A percentile compares a stretch with the other conserved stretches of the same genome.
phyloP scores from a whole-genome alignment of 2,329 filamentous ascomycete species.

The Lasiodiplodia theobromae region DNA sequence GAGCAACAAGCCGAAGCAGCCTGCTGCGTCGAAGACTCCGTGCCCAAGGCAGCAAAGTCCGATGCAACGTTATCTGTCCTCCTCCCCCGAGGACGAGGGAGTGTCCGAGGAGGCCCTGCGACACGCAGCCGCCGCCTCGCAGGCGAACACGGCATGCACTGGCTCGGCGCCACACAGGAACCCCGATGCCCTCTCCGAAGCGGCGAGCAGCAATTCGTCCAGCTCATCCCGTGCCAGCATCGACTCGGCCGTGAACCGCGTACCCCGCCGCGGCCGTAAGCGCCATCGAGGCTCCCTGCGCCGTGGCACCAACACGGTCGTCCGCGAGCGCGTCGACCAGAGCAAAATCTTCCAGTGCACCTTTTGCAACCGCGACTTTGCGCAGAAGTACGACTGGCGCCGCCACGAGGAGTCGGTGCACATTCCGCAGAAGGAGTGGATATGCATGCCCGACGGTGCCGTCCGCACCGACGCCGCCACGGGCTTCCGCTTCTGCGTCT shows the following conservation, averaged over 20 bases:
- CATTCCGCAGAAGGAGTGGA: constrained; percentile 69
- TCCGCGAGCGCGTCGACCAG: constrained; percentile 34
- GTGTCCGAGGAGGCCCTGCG: constrained; percentile 34
- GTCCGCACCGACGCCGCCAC: constrained; percentile 57
- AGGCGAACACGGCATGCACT: background rate
- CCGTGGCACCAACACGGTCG: constrained; percentile 23
- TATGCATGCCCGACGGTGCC: constrained; percentile 55
- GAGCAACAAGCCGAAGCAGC: constrained; percentile 13
- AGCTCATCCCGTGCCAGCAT: constrained; percentile 35
- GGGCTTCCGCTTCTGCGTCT: constrained; percentile 60
- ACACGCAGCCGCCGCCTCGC: constrained; percentile 29
- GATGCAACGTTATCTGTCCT: constrained; percentile 37
- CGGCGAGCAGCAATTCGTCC: constrained; percentile 34
- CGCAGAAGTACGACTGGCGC: constrained; percentile 61
- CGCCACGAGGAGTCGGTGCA: constrained; percentile 70
- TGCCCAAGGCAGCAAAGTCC: constrained; percentile 31
- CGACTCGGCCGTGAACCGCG: constrained; percentile 35
- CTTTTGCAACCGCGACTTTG: constrained; percentile 59
- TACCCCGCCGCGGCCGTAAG: constrained; percentile 36
- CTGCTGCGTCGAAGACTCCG: background rate
- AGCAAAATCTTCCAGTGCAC: constrained; percentile 57
- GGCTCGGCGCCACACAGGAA: constrained; percentile 2
- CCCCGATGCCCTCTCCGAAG: constrained; percentile 30
- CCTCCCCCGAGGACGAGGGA: constrained; percentile 37
- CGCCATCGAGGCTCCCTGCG: constrained; percentile 34